Percentiles rank a stretch among this genome's conserved stretches.
Conservation (phyloP, 1,284 basidiomycete genomes). For the Ceratobasidium sp. region DNA sequence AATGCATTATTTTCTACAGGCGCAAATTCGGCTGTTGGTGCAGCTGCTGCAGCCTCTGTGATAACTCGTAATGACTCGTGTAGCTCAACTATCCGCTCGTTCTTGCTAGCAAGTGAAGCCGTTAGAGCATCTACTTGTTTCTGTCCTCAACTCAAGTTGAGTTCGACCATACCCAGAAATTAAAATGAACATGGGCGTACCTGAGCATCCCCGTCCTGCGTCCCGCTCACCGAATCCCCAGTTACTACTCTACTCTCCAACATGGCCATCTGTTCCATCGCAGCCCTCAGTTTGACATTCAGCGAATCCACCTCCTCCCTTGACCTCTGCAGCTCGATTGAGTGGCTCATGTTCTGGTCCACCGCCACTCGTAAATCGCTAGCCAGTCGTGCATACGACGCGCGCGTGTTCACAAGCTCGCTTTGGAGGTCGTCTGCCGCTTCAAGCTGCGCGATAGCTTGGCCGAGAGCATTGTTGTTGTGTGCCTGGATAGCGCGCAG, state of each 20-base stretch:
- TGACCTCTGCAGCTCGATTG: conserved; percentile 6
- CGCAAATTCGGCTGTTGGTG: not conserved
- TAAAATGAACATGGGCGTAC: not conserved
- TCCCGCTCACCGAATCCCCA: not conserved
- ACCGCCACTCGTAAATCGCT: conserved; percentile 19
- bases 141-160: not conserved
- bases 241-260: conserved; percentile 14
- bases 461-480: conserved; percentile 20
- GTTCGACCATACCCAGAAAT: no score
- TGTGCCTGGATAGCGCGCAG: conserved; percentile 11
- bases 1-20: not conserved
- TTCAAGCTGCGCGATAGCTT: conserved; percentile 32
- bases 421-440: conserved; percentile 23
- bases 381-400: conserved; percentile 18
- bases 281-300: conserved; percentile 27
- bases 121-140: conserved; percentile 16
- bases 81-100: conserved; percentile 20
- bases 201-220: not conserved
- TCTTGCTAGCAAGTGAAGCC: conserved; percentile 7
- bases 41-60: not conserved
- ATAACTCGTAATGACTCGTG: conserved; percentile 6
- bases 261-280: conserved; percentile 26
- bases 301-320: not conserved
- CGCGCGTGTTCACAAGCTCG: conserved; percentile 30
- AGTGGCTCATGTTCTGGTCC: conserved; percentile 18